These are phyloP conservation scores for Triglochin maritima DNA, from an alignment of 106 monocot species.

Conservation along the genomic window DNA sequence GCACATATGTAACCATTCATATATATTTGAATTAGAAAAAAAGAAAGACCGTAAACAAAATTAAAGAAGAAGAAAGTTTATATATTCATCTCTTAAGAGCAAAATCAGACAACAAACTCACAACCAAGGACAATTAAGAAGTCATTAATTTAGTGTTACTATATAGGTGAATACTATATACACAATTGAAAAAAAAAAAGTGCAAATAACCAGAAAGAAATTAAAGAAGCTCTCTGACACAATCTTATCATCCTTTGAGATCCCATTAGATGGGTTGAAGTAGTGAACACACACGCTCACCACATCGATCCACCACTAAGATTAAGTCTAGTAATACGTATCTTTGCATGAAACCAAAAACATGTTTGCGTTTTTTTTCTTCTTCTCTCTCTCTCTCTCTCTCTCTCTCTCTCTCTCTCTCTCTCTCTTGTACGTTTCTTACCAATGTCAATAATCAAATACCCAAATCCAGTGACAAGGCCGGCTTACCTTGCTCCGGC, in stretches of 20 bases:
- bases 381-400: too few relatives aligned
- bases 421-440: too few relatives aligned
- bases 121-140: not conserved
- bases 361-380: too few relatives aligned
- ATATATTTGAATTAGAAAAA: not conserved
- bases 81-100: not conserved
- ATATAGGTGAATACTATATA: not conserved
- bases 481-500: conserved; percentile 1
- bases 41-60: not conserved
- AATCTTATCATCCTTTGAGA: too few relatives aligned
- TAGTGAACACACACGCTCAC: too few relatives aligned
- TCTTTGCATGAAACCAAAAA: too few relatives aligned
- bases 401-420: too few relatives aligned
- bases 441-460: not conserved
- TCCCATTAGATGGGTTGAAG: too few relatives aligned
- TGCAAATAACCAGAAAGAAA: too few relatives aligned
- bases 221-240: too few relatives aligned
- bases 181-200: not conserved
- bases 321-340: too few relatives aligned
- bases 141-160: not conserved
- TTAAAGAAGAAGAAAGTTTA: not conserved
- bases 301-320: too few relatives aligned
- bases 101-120: not conserved
- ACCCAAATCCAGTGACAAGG: conserved; percentile 13
- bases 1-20: not conserved